These are phyloP conservation scores for Abelmoschus esculentus DNA, from an alignment of 345 rosid genomes.

Conservation along the genomic window DNA sequence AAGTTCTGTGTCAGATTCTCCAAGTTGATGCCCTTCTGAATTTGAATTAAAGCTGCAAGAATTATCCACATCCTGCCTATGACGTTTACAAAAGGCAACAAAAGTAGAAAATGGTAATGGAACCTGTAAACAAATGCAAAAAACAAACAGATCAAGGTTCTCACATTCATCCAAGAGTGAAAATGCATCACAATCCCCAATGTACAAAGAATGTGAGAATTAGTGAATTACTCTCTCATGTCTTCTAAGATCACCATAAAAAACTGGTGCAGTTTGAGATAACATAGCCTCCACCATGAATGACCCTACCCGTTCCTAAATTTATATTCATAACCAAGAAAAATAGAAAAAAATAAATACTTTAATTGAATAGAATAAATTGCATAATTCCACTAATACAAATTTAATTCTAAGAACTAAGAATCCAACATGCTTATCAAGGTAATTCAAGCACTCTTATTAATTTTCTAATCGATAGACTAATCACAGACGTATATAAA, in stretches of 20 bases:
- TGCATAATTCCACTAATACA: background rate
- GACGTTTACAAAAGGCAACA: slow-evolving; percentile 57
- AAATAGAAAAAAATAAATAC: background rate
- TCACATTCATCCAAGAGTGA: background rate
- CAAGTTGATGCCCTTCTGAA: slow-evolving; percentile 17
- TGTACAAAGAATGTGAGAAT: slow-evolving; percentile 4
- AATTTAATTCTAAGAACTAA: background rate
- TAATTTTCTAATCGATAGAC: background rate
- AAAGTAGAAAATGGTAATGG: slow-evolving; percentile 68
- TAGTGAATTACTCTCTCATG: slow-evolving; percentile 74
- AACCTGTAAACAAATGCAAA: slow-evolving; percentile 34
- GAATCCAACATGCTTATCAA: background rate
- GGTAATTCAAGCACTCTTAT: background rate
- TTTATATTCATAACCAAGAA: slow-evolving; percentile 1
- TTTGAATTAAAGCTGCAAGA: slow-evolving; percentile 12
- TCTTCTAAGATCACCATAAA: slow-evolving; percentile 83
- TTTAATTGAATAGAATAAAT: slow-evolving; percentile 3
- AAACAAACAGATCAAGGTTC: background rate
- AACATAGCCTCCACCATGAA: slow-evolving; percentile 71
- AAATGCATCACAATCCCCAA: slow-evolving; percentile 7
- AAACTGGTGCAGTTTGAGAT: slow-evolving; percentile 62
- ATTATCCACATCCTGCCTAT: slow-evolving; percentile 24
- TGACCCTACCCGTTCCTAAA: slow-evolving; percentile 60
- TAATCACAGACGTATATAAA: too few relatives aligned
- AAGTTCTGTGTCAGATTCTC: slow-evolving; percentile 20